Percentiles rank a stretch among this genome's conserved stretches.
These are phyloP conservation scores for Picochlorum sp. DNA, from an alignment of 139 green algal species.

Conservation along the genomic window DNA sequence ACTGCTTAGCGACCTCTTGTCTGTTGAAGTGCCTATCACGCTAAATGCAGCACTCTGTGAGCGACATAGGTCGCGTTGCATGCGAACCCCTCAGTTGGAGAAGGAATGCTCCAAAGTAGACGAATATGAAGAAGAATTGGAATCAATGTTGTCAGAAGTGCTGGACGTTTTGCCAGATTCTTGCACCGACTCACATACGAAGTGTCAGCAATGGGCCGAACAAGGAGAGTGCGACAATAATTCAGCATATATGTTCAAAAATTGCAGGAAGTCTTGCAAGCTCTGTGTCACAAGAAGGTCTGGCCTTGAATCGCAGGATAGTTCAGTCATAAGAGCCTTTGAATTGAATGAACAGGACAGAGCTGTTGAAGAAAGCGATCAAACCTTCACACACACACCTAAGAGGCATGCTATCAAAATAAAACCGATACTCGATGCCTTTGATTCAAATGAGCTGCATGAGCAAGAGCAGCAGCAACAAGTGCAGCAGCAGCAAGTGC, in stretches of 20 bases:
- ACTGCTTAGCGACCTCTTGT: conserved; percentile 57
- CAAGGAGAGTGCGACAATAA: conserved; percentile 13
- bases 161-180: conserved; percentile 15
- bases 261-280: conserved; percentile 20
- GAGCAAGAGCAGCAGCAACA: no score
- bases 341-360: no score
- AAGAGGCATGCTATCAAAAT: no score
- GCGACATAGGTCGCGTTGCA: conserved; percentile 55
- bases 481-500: no score
- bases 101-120: conserved; percentile 47
- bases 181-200: conserved; percentile 12
- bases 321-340: no score
- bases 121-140: conserved; percentile 6
- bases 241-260: conserved; percentile 18
- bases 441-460: no score
- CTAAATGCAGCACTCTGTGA: conserved; percentile 78
- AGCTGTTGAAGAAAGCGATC: no score
- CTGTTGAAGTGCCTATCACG: conserved; percentile 51
- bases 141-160: conserved; percentile 6
- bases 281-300: conserved; percentile 5
- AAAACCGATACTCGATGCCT: no score
- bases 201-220: conserved; percentile 10
- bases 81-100: conserved; percentile 45
- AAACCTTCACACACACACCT: no score
- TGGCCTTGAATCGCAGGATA: no score